Percentiles rank a stretch among this genome's conserved stretches.
phyloP scores from a whole-genome alignment of 2,329 filamentous ascomycete species.

The Aspergillus phoenicis region DNA sequence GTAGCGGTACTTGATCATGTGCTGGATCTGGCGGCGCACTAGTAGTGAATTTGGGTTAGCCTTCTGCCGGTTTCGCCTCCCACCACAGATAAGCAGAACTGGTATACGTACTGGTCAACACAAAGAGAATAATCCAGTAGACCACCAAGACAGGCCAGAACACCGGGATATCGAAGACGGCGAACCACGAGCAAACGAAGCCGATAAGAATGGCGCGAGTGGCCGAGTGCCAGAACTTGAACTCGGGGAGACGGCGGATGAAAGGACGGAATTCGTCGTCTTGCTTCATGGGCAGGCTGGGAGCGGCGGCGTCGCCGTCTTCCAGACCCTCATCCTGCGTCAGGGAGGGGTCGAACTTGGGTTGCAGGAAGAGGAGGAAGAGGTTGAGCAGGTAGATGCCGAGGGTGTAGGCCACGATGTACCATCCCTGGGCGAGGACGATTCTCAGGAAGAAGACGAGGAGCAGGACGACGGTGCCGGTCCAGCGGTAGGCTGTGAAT shows the following conservation, averaged over 20 bases:
- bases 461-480: slow-evolving; percentile 75
- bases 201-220: slow-evolving; percentile 82
- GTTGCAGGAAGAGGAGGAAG: slow-evolving; percentile 96
- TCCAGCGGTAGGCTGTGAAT: slow-evolving; percentile 86
- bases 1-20: slow-evolving; percentile 99
- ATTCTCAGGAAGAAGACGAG: slow-evolving; percentile 86
- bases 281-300: slow-evolving; percentile 79
- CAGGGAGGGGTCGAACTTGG: slow-evolving; percentile 97
- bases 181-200: slow-evolving; percentile 89
- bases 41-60: slow-evolving; percentile 20
- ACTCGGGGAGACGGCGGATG: slow-evolving; percentile 92
- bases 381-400: slow-evolving; percentile 99
- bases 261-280: slow-evolving; percentile 98
- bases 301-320: slow-evolving; percentile 75
- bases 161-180: slow-evolving; percentile 92
- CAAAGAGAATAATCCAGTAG: slow-evolving; percentile 97
- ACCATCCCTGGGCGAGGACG: slow-evolving; percentile 93
- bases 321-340: slow-evolving; percentile 96
- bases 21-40: slow-evolving; percentile 99
- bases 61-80: background rate
- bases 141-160: slow-evolving; percentile 99
- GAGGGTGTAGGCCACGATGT: slow-evolving; percentile 96
- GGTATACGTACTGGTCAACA: slow-evolving; percentile 78
- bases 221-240: slow-evolving; percentile 99
- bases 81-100: background rate